A percentile compares a stretch with the other conserved stretches of the same genome.
These are phyloP conservation scores for Ceratocystis harringtonii DNA, from an alignment of 2,329 filamentous ascomycete genomes.

Conservation along the genomic window DNA sequence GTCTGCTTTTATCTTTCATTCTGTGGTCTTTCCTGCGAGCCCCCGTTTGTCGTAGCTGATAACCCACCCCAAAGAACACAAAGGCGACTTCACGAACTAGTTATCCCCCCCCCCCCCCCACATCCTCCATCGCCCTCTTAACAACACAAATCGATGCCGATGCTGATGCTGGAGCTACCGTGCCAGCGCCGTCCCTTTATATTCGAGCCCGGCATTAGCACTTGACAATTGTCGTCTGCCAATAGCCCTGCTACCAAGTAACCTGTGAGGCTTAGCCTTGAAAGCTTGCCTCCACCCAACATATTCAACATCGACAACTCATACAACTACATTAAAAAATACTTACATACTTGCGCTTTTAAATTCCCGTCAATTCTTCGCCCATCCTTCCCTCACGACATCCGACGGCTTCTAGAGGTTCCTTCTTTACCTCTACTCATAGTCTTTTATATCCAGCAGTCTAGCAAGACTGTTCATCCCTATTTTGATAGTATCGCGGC, in stretches of 20 bases:
- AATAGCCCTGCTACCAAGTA: background rate
- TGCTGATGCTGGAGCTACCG: conserved; percentile 16
- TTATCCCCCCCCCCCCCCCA: background rate
- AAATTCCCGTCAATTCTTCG: background rate
- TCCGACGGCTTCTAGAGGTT: too few relatives aligned
- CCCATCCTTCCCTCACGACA: background rate
- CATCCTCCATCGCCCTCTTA: background rate
- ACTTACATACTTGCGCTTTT: background rate
- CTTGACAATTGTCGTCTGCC: conserved; percentile 11
- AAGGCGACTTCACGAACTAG: background rate
- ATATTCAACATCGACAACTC: background rate
- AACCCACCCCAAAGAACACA: background rate
- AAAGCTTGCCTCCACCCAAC: background rate
- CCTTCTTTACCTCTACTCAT: too few relatives aligned
- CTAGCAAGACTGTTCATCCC: too few relatives aligned
- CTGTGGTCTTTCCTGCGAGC: background rate
- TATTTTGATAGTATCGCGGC: background rate
- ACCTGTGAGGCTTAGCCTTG: background rate
- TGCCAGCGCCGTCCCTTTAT: conserved; percentile 15
- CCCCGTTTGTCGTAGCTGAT: background rate
- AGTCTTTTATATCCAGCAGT: too few relatives aligned
- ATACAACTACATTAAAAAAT: background rate
- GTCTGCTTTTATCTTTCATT: background rate
- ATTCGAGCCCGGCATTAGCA: conserved; percentile 15
- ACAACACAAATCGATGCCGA: conserved; percentile 5